These are phyloP conservation scores for Geotrichum histeridarum DNA, from an alignment of 1,139 yeast species.

Conservation along the genomic window DNA sequence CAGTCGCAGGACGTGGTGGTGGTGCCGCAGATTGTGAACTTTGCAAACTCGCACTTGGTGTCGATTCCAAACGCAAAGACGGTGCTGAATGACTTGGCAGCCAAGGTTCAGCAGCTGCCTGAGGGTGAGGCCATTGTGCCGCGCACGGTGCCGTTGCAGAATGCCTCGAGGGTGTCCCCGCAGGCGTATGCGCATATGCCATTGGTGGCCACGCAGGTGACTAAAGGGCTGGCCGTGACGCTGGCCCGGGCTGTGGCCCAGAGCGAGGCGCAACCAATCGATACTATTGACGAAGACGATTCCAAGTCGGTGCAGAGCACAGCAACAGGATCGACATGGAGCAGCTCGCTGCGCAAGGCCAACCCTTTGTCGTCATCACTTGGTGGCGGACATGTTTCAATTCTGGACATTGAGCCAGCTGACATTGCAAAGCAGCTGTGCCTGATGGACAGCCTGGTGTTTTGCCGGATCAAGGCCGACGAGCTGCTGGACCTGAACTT, in stretches of 20 bases:
- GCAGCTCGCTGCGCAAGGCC: constrained; percentile 21
- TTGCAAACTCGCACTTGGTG: constrained; percentile 54
- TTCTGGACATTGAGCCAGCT: constrained; percentile 64
- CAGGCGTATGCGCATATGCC: constrained; percentile 13
- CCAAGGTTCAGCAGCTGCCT: constrained; percentile 22
- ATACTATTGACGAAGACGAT: constrained; percentile 2
- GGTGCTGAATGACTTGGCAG: constrained; percentile 26
- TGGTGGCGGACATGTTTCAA: constrained; percentile 29
- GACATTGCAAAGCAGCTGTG: constrained; percentile 86
- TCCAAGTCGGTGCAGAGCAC: neutral
- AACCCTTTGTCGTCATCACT: constrained; percentile 8
- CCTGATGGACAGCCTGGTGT: constrained; percentile 67
- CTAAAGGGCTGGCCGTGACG: constrained; percentile 8
- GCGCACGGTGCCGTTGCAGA: constrained; percentile 23
- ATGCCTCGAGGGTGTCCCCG: constrained; percentile 4
- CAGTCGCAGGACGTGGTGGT: constrained; percentile 54
- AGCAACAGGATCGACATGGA: constrained; percentile 19
- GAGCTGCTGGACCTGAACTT: constrained; percentile 75
- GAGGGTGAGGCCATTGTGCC: constrained; percentile 31
- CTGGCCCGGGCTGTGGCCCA: constrained; percentile 10
- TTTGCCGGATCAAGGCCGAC: constrained; percentile 59
- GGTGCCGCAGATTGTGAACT: constrained; percentile 65
- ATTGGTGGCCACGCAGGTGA: constrained; percentile 2
- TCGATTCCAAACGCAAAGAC: constrained; percentile 27
- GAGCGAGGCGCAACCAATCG: neutral